A percentile compares a stretch with the other conserved stretches of the same genome.
These are phyloP conservation scores for Tricholoma terreum DNA, from an alignment of 768 basidiomycete species.

Conservation along the genomic window DNA sequence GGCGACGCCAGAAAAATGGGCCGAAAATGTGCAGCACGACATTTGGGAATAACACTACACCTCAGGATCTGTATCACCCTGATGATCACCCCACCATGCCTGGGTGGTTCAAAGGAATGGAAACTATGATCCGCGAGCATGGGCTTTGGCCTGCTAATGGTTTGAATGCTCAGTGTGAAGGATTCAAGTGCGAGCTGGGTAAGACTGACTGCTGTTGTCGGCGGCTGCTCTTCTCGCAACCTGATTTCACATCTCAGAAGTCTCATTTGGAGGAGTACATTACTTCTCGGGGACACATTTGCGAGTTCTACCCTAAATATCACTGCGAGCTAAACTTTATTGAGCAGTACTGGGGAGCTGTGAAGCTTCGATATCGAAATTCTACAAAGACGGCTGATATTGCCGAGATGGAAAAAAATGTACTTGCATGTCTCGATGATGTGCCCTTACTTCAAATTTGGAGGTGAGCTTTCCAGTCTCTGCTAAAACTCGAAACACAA, in stretches of 20 bases:
- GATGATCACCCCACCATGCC: constrained; percentile 27
- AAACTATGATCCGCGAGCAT: constrained; percentile 7
- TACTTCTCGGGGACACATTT: constrained; percentile 19
- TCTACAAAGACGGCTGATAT: constrained; percentile 16
- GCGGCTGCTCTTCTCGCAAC: constrained; percentile 14
- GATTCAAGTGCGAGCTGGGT: constrained; percentile 18
- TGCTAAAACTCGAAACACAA: not conserved
- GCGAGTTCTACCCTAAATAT: too few relatives aligned
- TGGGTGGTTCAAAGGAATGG: constrained; percentile 37
- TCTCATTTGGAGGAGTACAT: constrained; percentile 24
- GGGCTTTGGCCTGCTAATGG: constrained; percentile 14
- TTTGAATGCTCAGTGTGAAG: constrained; percentile 20
- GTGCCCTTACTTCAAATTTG: constrained; percentile 19
- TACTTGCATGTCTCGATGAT: constrained; percentile 23
- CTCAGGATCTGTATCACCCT: constrained; percentile 31
- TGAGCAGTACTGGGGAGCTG: constrained; percentile 25
- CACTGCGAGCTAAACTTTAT: too few relatives aligned
- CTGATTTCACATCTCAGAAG: constrained; percentile 20
- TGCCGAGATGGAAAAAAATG: constrained; percentile 27
- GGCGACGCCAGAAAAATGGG: constrained; percentile 19
- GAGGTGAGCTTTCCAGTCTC: constrained; percentile 10
- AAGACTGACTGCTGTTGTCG: constrained; percentile 17
- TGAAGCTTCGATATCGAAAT: constrained; percentile 31
- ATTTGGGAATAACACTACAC: constrained; percentile 13
- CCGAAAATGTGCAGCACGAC: too few relatives aligned